Conservation (phyloP, 306 rosid genomes). For the Inga leiocalycina region DNA sequence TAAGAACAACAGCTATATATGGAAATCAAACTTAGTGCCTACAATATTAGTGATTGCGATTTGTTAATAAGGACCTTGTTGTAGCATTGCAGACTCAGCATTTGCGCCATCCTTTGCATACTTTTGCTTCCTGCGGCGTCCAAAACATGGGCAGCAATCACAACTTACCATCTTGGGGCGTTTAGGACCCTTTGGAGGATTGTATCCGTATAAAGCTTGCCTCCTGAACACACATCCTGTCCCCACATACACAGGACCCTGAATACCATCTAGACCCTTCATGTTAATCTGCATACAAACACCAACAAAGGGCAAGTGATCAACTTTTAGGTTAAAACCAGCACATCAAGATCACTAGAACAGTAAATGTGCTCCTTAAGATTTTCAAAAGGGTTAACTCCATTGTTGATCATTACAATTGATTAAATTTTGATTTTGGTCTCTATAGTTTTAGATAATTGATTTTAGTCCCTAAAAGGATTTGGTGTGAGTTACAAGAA, state of each 20-base stretch:
- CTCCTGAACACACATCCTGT: slow-evolving; percentile 97
- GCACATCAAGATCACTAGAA: neutral
- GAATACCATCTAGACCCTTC: slow-evolving; percentile 97
- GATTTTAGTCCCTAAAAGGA: no score
- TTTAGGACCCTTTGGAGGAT: slow-evolving; percentile 88
- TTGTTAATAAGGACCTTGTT: slow-evolving; percentile 45
- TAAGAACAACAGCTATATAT: slow-evolving; percentile 13
- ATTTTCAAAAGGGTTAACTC: neutral
- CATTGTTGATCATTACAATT: no score
- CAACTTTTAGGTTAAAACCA: neutral
- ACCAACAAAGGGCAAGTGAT: slow-evolving; percentile 25
- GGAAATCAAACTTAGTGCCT: slow-evolving; percentile 8
- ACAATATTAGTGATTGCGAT: slow-evolving; percentile 16
- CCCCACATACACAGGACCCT: slow-evolving; percentile 96
- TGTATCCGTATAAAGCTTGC: slow-evolving; percentile 90
- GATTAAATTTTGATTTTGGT: no score
- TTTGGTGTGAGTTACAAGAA: no score
- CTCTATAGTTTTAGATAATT: no score
- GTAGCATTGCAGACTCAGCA: slow-evolving; percentile 65
- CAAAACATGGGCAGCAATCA: slow-evolving; percentile 93
- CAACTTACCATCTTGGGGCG: slow-evolving; percentile 97
- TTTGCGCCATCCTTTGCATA: slow-evolving; percentile 58
- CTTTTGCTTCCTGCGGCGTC: slow-evolving; percentile 79
- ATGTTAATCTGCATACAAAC: slow-evolving; percentile 75
- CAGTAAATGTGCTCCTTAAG: neutral